phyloP scores from a whole-genome alignment of 2,329 filamentous ascomycete species.

The Fusarium torreyae region DNA sequence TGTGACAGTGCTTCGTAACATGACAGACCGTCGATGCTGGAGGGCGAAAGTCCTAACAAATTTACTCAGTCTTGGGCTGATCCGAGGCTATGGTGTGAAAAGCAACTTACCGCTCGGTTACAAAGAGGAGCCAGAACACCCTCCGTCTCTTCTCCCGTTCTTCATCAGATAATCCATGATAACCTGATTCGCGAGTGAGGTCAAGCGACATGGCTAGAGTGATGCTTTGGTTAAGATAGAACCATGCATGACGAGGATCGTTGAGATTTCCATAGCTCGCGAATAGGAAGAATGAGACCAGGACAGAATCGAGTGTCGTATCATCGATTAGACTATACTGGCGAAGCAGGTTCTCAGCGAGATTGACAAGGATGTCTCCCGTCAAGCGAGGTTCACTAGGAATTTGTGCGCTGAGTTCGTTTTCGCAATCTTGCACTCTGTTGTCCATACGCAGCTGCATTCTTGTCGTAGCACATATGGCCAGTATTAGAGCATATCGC shows the following conservation, averaged over 20 bases:
- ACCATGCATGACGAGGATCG: conserved; percentile 50
- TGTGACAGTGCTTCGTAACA: conserved; percentile 50
- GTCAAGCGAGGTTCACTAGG: conserved; percentile 45
- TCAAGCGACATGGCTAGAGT: conserved; percentile 50
- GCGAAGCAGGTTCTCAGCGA: conserved; percentile 49
- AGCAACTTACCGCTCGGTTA: conserved; percentile 48
- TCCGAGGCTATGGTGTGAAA: fast-evolving
- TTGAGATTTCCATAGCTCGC: conserved; percentile 52
- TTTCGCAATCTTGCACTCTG: conserved; percentile 14
- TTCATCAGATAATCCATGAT: conserved; percentile 35
- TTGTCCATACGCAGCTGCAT: conserved; percentile 51
- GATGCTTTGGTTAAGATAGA: conserved; percentile 54
- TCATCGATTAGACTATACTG: conserved; percentile 52
- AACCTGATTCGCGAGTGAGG: conserved; percentile 49
- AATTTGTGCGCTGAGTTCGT: conserved; percentile 33
- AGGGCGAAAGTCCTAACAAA: conserved; percentile 51
- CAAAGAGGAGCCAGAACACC: conserved; percentile 55
- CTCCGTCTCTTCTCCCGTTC: conserved; percentile 51
- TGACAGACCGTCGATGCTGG: conserved; percentile 51
- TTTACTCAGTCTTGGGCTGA: not conserved
- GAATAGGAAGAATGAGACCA: conserved; percentile 53
- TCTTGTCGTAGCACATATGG: conserved; percentile 51
- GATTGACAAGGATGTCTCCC: conserved; percentile 46
- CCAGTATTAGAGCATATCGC: conserved; percentile 50
- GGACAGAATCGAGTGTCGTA: conserved; percentile 48